Evolutionary conservation across 352 stramenopile species (phyloP).

Genomic region (Globisporangium canariense): DNA sequence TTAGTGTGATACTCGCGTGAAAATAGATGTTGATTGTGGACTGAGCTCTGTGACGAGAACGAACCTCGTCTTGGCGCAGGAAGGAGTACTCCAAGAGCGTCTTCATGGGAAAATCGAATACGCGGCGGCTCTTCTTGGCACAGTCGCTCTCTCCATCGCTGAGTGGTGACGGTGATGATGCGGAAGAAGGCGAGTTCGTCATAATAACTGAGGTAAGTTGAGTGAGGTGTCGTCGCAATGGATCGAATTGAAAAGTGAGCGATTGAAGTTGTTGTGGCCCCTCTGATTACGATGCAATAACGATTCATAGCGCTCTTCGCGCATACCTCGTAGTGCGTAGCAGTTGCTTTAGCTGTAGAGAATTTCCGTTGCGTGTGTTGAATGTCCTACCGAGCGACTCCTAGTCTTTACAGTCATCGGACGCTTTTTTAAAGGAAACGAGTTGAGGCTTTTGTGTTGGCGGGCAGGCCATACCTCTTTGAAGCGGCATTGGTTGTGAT

Average conservation of each 20-base stretch:
- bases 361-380: not conserved
- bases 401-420: not conserved
- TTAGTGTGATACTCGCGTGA: not conserved
- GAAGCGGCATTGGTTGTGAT: not conserved
- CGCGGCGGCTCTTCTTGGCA: constrained; percentile 37
- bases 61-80: constrained; percentile 50
- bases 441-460: not conserved
- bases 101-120: constrained; percentile 44
- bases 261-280: not conserved
- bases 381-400: not conserved
- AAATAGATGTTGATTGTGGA: too few species aligned
- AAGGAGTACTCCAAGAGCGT: constrained; percentile 34
- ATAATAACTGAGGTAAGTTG: not conserved
- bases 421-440: not conserved
- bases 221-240: not conserved
- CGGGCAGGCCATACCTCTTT: too few species aligned
- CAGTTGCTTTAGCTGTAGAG: too few species aligned
- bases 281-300: not conserved
- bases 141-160: not conserved
- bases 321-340: not conserved
- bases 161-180: not conserved
- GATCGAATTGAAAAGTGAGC: constrained; percentile 3
- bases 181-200: not conserved
- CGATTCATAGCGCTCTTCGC: not conserved
- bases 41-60: not conserved